These are phyloP conservation scores for Alnus glutinosa DNA, from an alignment of 306 rosid genomes.

Conservation along the genomic window DNA sequence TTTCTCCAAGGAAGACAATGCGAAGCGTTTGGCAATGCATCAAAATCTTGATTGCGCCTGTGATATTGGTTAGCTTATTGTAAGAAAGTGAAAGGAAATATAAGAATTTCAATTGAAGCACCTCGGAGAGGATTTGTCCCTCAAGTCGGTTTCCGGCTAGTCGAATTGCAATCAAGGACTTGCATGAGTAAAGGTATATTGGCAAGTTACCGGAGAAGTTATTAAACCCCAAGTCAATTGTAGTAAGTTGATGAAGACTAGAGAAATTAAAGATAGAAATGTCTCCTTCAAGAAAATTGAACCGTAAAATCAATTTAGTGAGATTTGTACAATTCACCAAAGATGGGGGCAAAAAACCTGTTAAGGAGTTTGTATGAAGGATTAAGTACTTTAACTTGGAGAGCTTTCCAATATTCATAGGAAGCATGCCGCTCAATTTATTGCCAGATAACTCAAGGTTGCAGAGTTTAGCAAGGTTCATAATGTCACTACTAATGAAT, in stretches of 20 bases:
- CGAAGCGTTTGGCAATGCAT: too few species aligned
- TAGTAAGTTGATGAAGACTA: neutral
- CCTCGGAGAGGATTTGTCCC: slow-evolving; percentile 5
- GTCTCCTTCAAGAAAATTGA: neutral
- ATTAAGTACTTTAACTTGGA: neutral
- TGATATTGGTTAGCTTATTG: neutral
- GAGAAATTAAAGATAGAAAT: slow-evolving; percentile 1
- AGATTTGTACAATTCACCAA: slow-evolving; percentile 13
- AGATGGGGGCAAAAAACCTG: neutral
- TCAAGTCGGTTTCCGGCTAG: neutral
- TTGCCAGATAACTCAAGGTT: slow-evolving; percentile 1
- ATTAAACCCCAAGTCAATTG: neutral
- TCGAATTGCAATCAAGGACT: neutral
- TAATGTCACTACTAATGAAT: neutral
- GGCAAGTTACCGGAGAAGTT: slow-evolving; percentile 3
- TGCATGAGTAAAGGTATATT: neutral
- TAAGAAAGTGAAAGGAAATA: neutral
- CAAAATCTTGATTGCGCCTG: slow-evolving; percentile 7
- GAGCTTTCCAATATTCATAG: neutral
- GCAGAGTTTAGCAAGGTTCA: slow-evolving; percentile 3
- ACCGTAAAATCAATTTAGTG: neutral
- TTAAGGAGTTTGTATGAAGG: neutral
- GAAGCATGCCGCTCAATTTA: neutral
- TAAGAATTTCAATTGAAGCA: neutral
- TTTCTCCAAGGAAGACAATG: too few species aligned